These are phyloP conservation scores for Psilocybe sp. DNA, from an alignment of 768 basidiomycete species.

Conservation along the genomic window DNA sequence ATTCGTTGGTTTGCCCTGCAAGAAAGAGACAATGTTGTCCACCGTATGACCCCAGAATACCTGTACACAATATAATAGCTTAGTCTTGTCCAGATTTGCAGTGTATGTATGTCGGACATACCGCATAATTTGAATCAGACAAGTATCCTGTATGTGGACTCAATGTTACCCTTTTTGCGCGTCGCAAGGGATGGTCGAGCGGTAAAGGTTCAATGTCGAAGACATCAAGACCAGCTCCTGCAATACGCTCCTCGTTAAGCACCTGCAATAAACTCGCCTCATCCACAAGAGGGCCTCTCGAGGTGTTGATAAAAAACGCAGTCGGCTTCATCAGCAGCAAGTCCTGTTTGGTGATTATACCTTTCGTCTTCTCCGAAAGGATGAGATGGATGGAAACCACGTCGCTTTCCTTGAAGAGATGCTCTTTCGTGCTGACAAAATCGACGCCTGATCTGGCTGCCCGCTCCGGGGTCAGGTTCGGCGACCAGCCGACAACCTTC, in stretches of 20 bases:
- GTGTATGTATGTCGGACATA: conserved; percentile 17
- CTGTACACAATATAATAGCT: conserved; percentile 19
- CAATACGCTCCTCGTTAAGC: conserved; percentile 43
- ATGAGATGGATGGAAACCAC: conserved; percentile 63
- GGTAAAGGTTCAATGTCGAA: conserved; percentile 67
- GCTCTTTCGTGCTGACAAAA: conserved; percentile 46
- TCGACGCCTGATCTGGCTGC: conserved; percentile 51
- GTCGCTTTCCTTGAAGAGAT: conserved; percentile 52
- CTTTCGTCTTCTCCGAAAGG: conserved; percentile 45
- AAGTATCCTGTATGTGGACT: conserved; percentile 64
- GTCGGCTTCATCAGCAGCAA: conserved; percentile 54
- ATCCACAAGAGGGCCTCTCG: conserved; percentile 63
- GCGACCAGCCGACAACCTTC: conserved; percentile 63
- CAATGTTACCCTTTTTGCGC: conserved; percentile 50
- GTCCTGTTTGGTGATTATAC: conserved; percentile 45
- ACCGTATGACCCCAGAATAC: conserved; percentile 53
- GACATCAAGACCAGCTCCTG: conserved; percentile 64
- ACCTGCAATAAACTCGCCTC: conserved; percentile 51
- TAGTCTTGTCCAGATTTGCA: background rate
- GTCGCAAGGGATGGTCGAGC: conserved; percentile 50
- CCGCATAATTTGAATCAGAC: conserved; percentile 49
- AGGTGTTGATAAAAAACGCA: conserved; percentile 65
- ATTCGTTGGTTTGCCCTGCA: conserved; percentile 36
- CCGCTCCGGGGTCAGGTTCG: conserved; percentile 56
- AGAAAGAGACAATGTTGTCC: conserved; percentile 54